A percentile compares a stretch with the other conserved stretches of the same genome.
phyloP scores from a whole-genome alignment of 805 yeast genomes.

The Sugiyamaella valdiviana region DNA sequence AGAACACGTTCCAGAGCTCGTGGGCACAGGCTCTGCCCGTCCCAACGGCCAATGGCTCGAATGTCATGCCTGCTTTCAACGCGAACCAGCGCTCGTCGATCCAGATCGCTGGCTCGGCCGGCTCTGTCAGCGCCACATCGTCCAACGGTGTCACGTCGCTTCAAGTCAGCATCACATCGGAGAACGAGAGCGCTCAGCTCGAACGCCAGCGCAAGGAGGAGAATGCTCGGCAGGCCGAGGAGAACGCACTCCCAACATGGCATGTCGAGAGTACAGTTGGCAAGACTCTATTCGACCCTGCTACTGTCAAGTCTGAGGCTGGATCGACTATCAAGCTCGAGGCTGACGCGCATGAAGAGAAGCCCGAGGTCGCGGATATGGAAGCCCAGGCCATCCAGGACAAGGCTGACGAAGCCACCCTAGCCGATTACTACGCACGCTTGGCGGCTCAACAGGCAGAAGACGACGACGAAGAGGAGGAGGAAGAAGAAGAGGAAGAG shows the following conservation, averaged over 20 bases:
- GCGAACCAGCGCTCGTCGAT: conserved; percentile 28
- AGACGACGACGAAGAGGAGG: conserved; percentile 52
- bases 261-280: conserved; percentile 89
- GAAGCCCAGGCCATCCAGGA: conserved; percentile 42
- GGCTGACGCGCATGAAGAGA: conserved; percentile 2
- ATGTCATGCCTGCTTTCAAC: conserved; percentile 14
- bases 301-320: conserved; percentile 22
- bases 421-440: conserved; percentile 70
- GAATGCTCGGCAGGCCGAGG: conserved; percentile 67
- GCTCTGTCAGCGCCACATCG: conserved; percentile 30
- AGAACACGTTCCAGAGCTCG: conserved; percentile 83
- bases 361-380: conserved; percentile 9
- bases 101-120: conserved; percentile 25
- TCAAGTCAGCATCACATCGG: conserved; percentile 80
- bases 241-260: conserved; percentile 97
- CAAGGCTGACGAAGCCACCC: conserved; percentile 64
- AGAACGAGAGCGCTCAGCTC: conserved; percentile 70
- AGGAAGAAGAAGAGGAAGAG: conserved; percentile 47
- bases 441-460: conserved; percentile 65
- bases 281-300: conserved; percentile 36
- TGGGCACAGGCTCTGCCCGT: conserved; percentile 81
- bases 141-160: conserved; percentile 60
- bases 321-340: conserved; percentile 10
- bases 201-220: conserved; percentile 62
- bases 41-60: conserved; percentile 27